Base-by-base conservation (phyloP, 371 early-diverging fungal species). In the Sporodiniella umbellata region DNA sequence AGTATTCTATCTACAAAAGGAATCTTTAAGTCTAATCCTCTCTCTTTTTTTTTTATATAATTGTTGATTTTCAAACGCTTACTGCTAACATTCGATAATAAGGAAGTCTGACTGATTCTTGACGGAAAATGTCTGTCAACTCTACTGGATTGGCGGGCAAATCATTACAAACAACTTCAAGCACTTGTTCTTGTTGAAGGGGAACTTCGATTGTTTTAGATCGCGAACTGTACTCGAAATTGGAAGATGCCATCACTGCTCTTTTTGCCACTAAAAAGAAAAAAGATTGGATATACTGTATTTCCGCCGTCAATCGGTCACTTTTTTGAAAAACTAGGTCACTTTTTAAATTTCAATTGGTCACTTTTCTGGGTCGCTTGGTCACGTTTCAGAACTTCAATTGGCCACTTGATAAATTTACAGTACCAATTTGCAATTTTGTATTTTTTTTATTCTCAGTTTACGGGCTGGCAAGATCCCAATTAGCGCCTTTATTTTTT, bases 31-130 rank as follows among this genome's bases (percentile, higher is more conserved):
- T 11, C n/a, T 12, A 1, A 10, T 31, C 10, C 30, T 11, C 11
- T 30, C 11, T 30, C 11, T 31, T 31, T 31, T 31, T 31, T 31
- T 31, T 31, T 31, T 31, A n/a, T n/a, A n/a, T n/a, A n/a, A n/a
- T n/a, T n/a, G 30, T 28, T 28, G 30, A 10, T 28, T 28, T 35
- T 4, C 31, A 23, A 22, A 37, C 31, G 12, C 68, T 54, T 80
- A 89, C 90, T 23, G 93, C 92, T 59, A 93, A 84, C 46, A 83
- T 72, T 26, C 89, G 64, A 64, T 89, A 93, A 58, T 90, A 81
- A 35, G 77, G 66, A 22, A 89, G 72, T 3, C 87, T 81, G 17
- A 80, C 85, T 38, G 70, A 68, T 58, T 93, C 93, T 46, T 84
- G 77, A 31, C 74, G 81, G 37, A 94, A 79, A 51, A 94, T 92